Percentiles rank a stretch among this genome's conserved stretches.
Evolutionary conservation across 208 protist species (phyloP).

Genomic region (Trypanosoma grayi): DNA sequence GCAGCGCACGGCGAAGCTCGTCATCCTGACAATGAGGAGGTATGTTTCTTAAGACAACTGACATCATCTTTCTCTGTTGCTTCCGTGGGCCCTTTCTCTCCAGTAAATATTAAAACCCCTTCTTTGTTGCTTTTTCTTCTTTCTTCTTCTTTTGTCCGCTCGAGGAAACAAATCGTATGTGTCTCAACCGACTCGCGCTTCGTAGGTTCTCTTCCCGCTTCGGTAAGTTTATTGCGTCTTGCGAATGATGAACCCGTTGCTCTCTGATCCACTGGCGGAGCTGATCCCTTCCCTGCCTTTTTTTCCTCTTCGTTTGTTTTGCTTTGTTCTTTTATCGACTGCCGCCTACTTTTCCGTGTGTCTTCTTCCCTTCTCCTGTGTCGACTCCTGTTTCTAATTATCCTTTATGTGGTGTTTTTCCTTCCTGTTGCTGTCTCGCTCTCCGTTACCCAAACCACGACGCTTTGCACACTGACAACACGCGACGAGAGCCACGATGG

Average conservation of each 20-base stretch:
- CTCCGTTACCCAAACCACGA: background rate
- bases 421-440: background rate
- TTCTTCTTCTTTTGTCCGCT: background rate
- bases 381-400: constrained; percentile 14
- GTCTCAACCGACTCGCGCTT: background rate
- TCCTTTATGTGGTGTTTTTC: constrained; percentile 14
- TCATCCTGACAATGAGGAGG: constrained; percentile 65
- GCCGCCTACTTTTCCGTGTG: background rate
- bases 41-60: constrained; percentile 61
- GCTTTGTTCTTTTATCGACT: background rate
- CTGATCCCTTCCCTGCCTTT: background rate
- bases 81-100: background rate
- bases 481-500: background rate
- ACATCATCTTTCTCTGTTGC: constrained; percentile 8
- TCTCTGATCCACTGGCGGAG: background rate
- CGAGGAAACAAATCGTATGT: background rate
- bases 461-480: background rate
- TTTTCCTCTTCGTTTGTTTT: background rate
- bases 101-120: background rate
- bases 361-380: background rate
- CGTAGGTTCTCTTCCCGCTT: background rate
- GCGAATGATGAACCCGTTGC: background rate
- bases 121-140: background rate
- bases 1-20: constrained; percentile 73
- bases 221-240: background rate